phyloP scores from a whole-genome alignment of 2,329 filamentous ascomycete genomes.

The Hypoxylon sp. region DNA sequence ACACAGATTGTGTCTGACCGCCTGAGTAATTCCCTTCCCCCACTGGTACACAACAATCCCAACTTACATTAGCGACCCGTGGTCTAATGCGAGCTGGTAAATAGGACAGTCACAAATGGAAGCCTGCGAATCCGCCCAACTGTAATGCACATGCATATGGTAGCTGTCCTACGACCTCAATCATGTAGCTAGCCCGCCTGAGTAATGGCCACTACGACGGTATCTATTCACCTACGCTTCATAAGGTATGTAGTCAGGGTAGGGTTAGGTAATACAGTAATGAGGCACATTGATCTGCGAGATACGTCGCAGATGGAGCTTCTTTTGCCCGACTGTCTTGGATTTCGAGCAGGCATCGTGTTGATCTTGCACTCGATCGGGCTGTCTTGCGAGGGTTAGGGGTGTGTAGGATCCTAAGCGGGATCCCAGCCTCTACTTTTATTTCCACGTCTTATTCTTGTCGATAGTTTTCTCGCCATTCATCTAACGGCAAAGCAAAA shows the following conservation, averaged over 20 bases:
- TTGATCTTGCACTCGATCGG: conserved; percentile 13
- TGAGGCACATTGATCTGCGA: conserved; percentile 10
- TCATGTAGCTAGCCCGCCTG: conserved; percentile 16
- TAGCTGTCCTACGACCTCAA: conserved; percentile 10
- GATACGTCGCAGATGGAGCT: conserved; percentile 11
- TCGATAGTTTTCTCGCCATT: background rate
- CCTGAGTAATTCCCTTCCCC: conserved; percentile 12
- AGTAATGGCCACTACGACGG: conserved; percentile 20
- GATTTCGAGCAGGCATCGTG: conserved; percentile 10
- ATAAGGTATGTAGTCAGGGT: conserved; percentile 7
- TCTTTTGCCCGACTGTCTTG: conserved; percentile 23
- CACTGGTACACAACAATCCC: background rate
- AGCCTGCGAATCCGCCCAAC: background rate
- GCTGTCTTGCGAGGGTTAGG: conserved; percentile 2
- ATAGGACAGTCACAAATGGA: conserved; percentile 9
- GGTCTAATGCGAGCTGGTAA: conserved; percentile 2
- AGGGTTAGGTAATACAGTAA: conserved; percentile 13
- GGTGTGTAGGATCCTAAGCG: conserved; percentile 5
- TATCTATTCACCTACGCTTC: conserved; percentile 10
- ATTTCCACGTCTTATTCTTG: conserved; percentile 8
- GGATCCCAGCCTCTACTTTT: conserved; percentile 18
- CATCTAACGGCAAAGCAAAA: background rate
- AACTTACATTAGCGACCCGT: conserved; percentile 7
- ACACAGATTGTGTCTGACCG: conserved; percentile 3
- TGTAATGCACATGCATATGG: conserved; percentile 8